Evolutionary conservation across 23 red algal species (phyloP).

Genomic region (Agarophyton chilense): DNA sequence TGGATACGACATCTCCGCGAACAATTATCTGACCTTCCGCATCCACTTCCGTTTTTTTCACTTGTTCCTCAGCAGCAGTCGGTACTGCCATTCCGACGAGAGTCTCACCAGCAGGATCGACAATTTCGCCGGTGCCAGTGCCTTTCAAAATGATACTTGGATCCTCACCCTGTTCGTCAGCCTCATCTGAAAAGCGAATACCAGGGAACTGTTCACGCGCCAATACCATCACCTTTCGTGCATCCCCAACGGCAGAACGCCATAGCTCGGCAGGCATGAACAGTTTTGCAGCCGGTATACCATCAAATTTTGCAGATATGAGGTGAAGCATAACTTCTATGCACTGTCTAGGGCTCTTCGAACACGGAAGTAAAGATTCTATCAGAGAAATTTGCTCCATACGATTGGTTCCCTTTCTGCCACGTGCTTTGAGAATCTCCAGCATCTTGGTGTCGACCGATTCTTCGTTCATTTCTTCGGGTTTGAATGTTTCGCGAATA

Average conservation of each 20-base stretch:
- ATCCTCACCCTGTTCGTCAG: constrained; percentile 49
- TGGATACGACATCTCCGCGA: constrained; percentile 88
- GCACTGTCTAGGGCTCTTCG: constrained; percentile 85
- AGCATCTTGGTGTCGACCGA: constrained; percentile 75
- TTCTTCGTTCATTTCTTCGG: constrained; percentile 91
- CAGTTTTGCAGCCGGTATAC: constrained; percentile 53
- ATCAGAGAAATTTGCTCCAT: constrained; percentile 85
- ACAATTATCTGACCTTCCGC: constrained; percentile 77
- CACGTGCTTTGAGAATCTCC: constrained; percentile 89
- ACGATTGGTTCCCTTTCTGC: constrained; percentile 92
- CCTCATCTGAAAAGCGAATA: constrained; percentile 84
- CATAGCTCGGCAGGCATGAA: constrained; percentile 85
- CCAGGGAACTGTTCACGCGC: constrained; percentile 68
- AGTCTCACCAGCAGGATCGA: constrained; percentile 55
- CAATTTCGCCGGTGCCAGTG: constrained; percentile 36
- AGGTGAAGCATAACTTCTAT: constrained; percentile 86
- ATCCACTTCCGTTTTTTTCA: constrained; percentile 55
- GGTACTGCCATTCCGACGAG: constrained; percentile 45
- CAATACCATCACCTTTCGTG: constrained; percentile 68
- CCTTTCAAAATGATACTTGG: constrained; percentile 45
- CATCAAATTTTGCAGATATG: constrained; percentile 96
- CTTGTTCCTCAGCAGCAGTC: constrained; percentile 53
- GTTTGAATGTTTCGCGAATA: constrained; percentile 47
- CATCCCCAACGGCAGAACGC: constrained; percentile 68
- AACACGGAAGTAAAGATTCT: constrained; percentile 66